Evolutionary conservation across 768 basidiomycete species (phyloP).

Genomic region (button mushroom (Agaricus bisporus)): DNA sequence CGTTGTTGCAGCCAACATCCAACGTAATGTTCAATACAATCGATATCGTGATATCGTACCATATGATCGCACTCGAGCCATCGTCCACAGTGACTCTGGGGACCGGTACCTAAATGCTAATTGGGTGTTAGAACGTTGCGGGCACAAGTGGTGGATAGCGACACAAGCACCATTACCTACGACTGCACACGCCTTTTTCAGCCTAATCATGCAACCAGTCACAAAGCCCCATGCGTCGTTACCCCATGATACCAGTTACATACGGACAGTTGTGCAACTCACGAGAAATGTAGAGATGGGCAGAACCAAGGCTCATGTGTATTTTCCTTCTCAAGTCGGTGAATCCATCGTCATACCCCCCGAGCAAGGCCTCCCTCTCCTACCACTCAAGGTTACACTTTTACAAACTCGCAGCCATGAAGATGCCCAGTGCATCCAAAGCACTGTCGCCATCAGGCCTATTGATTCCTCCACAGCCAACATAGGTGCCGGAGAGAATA

Average conservation of each 20-base stretch:
- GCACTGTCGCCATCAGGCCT: slow-evolving; percentile 50
- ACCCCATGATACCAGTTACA: slow-evolving; percentile 30
- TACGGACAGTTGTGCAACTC: slow-evolving; percentile 79
- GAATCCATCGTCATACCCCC: slow-evolving; percentile 41
- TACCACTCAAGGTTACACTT: slow-evolving; percentile 54
- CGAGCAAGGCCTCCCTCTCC: slow-evolving; percentile 32
- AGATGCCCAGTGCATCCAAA: slow-evolving; percentile 56
- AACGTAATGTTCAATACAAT: slow-evolving; percentile 43
- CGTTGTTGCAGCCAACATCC: slow-evolving; percentile 39
- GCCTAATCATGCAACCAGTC: slow-evolving; percentile 50
- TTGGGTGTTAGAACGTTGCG: slow-evolving; percentile 73
- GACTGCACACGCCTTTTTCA: slow-evolving; percentile 75
- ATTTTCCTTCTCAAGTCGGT: slow-evolving; percentile 63
- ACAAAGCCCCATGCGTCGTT: slow-evolving; percentile 23
- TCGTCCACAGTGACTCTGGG: slow-evolving; percentile 28
- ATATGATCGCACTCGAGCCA: slow-evolving; percentile 76
- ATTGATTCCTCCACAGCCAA: slow-evolving; percentile 16
- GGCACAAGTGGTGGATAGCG: slow-evolving; percentile 80
- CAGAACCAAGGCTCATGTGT: slow-evolving; percentile 67
- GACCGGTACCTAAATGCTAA: slow-evolving; percentile 76
- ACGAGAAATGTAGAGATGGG: slow-evolving; percentile 69
- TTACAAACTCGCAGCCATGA: slow-evolving; percentile 36
- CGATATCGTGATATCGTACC: slow-evolving; percentile 72
- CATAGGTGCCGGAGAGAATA: not conserved
- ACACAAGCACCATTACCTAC: slow-evolving; percentile 72